Evolutionary conservation across 345 rosid genomes (phyloP), one percentile per base, ranked within the genome.

Genomic region (Melaleuca quinquenervia): DNA sequence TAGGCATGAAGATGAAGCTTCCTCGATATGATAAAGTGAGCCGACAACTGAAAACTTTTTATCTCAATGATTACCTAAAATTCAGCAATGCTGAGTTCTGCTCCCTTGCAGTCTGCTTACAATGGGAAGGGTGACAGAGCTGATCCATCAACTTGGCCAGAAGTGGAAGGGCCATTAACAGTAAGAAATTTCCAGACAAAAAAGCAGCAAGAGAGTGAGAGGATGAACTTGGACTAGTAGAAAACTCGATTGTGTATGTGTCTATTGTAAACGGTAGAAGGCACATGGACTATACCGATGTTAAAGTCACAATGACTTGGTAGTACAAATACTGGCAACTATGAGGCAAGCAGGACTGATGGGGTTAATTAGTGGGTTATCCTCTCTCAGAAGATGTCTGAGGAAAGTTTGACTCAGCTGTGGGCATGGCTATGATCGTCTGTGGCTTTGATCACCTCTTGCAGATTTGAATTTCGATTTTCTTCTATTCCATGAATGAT

Each of bases 1-100:
- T 90, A 96, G 99, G 98, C 84, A 90, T 82, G 91, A 96, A 93
- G 95, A 94, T 97, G 99, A 94, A 93, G 90, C 90, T 97, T 53
- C 99, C 99, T 36, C 94, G 98, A 29, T 97, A 97, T 86, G 93
- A 96, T 85, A 97, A 97, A 91, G 99, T 94, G 87, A 90, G 95
- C 87, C 62, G 75, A 84, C 50, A 36, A 45, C 52, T 52, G 58
- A 86, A 52, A 41, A 27, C 11, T 55, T 56, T 32, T 52, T 41
- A 16, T 62, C 44, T 86, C 18, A 2, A 18, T 74, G 75, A 82
- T 83, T 26, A 55, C 55, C 82, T 27, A 36, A 41, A 58, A 29
- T 51, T 22, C 64, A n/a, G 49, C 15, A 50, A 56, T 21, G 64
- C 32, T 22, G 83, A 76, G 14, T 41, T 87, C 50, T 49, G 8